phyloP scores from a whole-genome alignment of 129 eudicot genomes.

The Centella asiatica region DNA sequence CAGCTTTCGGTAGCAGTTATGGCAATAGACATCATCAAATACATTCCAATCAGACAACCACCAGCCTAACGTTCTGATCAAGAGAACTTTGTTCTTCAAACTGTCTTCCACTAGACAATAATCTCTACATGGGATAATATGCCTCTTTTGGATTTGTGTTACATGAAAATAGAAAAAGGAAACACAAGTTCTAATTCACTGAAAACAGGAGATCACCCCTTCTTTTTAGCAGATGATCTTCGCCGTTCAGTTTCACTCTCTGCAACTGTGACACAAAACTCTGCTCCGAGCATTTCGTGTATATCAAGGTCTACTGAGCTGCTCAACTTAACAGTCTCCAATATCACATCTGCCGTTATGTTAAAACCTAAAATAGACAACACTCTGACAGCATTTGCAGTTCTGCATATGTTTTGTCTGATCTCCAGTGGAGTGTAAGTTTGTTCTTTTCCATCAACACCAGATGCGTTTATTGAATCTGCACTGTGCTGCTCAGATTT shows the following conservation, averaged over 20 bases:
- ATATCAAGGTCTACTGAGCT: slow-evolving; percentile 36
- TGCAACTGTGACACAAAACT: slow-evolving; percentile 75
- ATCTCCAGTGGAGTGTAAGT: slow-evolving; percentile 44
- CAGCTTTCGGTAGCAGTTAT: too few relatives aligned
- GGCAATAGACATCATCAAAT: not conserved
- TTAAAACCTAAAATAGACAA: slow-evolving; percentile 64
- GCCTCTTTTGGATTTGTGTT: not conserved
- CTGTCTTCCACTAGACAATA: too few relatives aligned
- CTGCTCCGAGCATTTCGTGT: slow-evolving; percentile 93
- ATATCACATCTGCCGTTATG: slow-evolving; percentile 52
- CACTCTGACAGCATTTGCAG: slow-evolving; percentile 74
- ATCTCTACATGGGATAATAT: not conserved
- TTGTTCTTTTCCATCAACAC: slow-evolving; percentile 40
- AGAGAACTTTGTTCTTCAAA: too few relatives aligned
- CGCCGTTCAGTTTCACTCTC: slow-evolving; percentile 80
- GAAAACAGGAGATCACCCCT: slow-evolving; percentile 13
- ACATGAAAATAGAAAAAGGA: not conserved
- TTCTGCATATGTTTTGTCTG: slow-evolving; percentile 65
- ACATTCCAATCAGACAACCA: not conserved
- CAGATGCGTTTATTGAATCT: slow-evolving; percentile 11
- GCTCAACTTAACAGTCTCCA: slow-evolving; percentile 48
- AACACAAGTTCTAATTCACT: not conserved
- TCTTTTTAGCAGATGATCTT: slow-evolving; percentile 32
- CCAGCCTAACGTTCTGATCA: too few relatives aligned
- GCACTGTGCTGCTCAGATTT: slow-evolving; percentile 29